Conservation (phyloP, 2,329 filamentous ascomycete species). For the Didymella segeticola region DNA sequence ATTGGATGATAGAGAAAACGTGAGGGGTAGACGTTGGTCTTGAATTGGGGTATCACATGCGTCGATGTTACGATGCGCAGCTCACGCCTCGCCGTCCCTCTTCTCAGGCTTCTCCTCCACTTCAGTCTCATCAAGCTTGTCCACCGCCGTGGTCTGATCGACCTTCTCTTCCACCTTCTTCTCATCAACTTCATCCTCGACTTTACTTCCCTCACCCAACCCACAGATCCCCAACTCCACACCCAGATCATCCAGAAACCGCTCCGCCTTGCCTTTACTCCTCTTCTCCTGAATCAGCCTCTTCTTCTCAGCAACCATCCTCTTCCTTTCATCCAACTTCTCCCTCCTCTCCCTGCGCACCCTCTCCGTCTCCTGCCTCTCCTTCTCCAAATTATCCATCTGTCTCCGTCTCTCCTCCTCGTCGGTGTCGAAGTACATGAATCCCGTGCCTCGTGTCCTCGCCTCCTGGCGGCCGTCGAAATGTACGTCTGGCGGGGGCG, state of each 20-base stretch:
- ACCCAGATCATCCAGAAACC: slow-evolving; percentile 67
- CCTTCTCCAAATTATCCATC: slow-evolving; percentile 75
- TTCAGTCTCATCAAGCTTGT: no score
- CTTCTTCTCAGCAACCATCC: slow-evolving; percentile 66
- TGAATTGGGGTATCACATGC: no score
- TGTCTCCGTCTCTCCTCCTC: slow-evolving; percentile 70
- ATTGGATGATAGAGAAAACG: no score
- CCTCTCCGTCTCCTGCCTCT: slow-evolving; percentile 72
- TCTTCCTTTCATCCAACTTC: slow-evolving; percentile 68
- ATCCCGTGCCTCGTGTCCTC: slow-evolving; percentile 85
- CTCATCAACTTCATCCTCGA: no score
- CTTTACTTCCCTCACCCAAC: no score
- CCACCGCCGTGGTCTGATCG: no score
- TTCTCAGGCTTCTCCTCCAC: no score
- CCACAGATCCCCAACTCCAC: slow-evolving; percentile 38
- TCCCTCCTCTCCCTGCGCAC: slow-evolving; percentile 56
- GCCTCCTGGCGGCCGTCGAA: slow-evolving; percentile 88
- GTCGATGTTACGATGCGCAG: no score
- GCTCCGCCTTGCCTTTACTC: slow-evolving; percentile 72
- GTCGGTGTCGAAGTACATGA: slow-evolving; percentile 87
- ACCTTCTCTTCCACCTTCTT: no score
- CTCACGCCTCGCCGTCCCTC: no score
- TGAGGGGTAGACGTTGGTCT: no score
- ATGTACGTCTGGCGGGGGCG: slow-evolving; percentile 80
- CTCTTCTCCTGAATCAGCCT: slow-evolving; percentile 66